Base-by-base conservation (phyloP, 768 basidiomycete species). In the Pleurotus tuoliensis region DNA sequence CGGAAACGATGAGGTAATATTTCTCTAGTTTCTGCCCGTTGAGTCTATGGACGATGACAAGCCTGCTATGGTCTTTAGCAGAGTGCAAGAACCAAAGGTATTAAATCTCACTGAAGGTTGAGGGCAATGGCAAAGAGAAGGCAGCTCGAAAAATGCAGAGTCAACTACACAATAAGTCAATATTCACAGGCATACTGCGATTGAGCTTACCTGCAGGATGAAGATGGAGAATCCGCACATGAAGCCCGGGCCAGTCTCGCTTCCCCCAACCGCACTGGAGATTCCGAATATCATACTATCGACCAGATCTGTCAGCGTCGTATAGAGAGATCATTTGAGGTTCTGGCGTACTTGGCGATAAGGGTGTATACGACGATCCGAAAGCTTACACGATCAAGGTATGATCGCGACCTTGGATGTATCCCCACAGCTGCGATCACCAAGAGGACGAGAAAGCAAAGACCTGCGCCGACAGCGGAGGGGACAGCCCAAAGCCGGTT, bases 351-450 rank as follows among this genome's bases (percentile, higher is more conserved):
- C 64, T 65, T 65, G 25, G 64, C 64, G 20, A 58, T 1, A 15
- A 65, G 50, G 1, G 61, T 58, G 6, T 56, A 62, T 20, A 61
- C 55, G 6, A 65, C 46, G 50, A 65, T 59, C 11, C 64, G 55
- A 43, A 63, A 65, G 40, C 62, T 63, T 38, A 65, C 64, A 2
- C 64, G 59, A 58, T 65, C 61, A 9, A 65, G 58, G 49, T 60
- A 44, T 16, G 27, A n/a, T 34, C 48, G 48, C 7, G 30, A 34
- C 30, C 8, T 34, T 9, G 30, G 30, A 9, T 34, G 30, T 11
- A 34, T 34, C 8, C 8, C 30, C 8, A 34, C 30, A 9, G 8
- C 30, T 9, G 30, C 30, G 30, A 34, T 34, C 30, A 34, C 30
- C 8, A 11, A 9, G 30, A 34, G 30, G 30, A 34, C 30, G 7